Evolutionary conservation across 306 rosid species (phyloP), one percentile per base, ranked within the genome.

Genomic region (Boehmeria nivea): DNA sequence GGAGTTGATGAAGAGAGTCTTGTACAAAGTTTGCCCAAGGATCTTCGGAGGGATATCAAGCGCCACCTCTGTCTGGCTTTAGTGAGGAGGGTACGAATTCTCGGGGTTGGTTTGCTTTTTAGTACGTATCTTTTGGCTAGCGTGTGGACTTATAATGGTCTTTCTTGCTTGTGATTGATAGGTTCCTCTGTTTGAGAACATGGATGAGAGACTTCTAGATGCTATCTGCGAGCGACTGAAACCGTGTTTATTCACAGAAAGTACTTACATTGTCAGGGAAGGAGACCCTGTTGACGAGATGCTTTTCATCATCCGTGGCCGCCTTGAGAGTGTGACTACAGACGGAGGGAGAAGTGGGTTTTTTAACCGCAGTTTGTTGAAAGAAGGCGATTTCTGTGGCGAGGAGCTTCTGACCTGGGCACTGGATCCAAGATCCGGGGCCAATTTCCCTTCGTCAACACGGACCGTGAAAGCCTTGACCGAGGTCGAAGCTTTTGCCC

Each of bases 321-420:
- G 93, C 60, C 98, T 91, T 9, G 98, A 91, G 84, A 91, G 96
- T 71, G 85, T 79, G 51, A 91, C 98, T 58, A 91, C 98, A 0
- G 96, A 91, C 75, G 98, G 98, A 28, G 98, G 98, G 44, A 73
- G 98, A 56, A 87, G 94, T 60, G 98, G 98, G 18, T 91, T 91
- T 67, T 91, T 91, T 70, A 91, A 91, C 81, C 94, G 95, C 14
- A 53, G 87, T 67, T 66, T 87, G 53, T 78, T 84, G 14, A 78
- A 84, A 57, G 94, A 87, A 73, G 88, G 95, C 8, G 96, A 87
- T 71, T 91, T 91, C 69, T 91, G 98, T 65, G 98, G 98, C 1
- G 96, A 91, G 81, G 98, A 91, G 76, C 96, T 91, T 69, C 72
- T 91, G 57, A 91, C 98, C 46, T 91, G 98, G 98, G 98, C 98